Percentiles rank a stretch among this genome's conserved stretches.
Conservation (phyloP, 148 eudicot genomes). For the Camellia japonica region DNA sequence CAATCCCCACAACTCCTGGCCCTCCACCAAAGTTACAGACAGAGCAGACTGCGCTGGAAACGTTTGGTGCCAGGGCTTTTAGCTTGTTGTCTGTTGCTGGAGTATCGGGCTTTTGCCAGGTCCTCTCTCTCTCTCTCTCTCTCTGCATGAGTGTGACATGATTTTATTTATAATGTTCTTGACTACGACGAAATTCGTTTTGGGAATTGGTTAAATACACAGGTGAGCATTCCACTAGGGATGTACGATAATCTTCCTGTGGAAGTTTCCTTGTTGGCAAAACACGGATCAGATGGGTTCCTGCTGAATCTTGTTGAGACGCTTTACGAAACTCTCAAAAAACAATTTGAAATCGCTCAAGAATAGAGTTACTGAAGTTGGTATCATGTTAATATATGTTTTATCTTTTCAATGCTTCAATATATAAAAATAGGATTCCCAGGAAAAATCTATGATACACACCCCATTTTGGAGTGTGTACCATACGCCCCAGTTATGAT, state of each 20-base stretch:
- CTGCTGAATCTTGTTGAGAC: constrained; percentile 60
- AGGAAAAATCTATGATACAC: too few relatives aligned
- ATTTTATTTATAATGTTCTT: background rate
- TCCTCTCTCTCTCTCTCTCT: constrained; percentile 28
- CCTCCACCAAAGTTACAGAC: constrained; percentile 80
- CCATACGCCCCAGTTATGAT: too few relatives aligned
- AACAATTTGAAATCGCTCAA: constrained; percentile 35
- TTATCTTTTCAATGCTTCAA: background rate
- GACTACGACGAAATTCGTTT: too few relatives aligned
- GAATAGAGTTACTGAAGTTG: constrained; percentile 19
- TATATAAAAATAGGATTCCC: background rate
- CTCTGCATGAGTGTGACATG: background rate
- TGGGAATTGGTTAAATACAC: constrained; percentile 19
- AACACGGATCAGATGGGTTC: constrained; percentile 78
- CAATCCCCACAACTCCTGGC: constrained; percentile 83
- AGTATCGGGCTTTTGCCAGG: constrained; percentile 92
- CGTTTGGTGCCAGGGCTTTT: constrained; percentile 71
- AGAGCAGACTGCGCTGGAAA: constrained; percentile 51
- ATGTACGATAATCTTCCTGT: constrained; percentile 67
- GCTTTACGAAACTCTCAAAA: constrained; percentile 44
- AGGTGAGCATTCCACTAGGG: constrained; percentile 89
- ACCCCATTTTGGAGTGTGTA: too few relatives aligned
- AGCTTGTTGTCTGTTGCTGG: constrained; percentile 82
- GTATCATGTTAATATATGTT: background rate
- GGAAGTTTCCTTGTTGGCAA: constrained; percentile 70